Evolutionary conservation across 2,329 filamentous ascomycete species (phyloP).

Genomic region (Mycosphaerella sp.): DNA sequence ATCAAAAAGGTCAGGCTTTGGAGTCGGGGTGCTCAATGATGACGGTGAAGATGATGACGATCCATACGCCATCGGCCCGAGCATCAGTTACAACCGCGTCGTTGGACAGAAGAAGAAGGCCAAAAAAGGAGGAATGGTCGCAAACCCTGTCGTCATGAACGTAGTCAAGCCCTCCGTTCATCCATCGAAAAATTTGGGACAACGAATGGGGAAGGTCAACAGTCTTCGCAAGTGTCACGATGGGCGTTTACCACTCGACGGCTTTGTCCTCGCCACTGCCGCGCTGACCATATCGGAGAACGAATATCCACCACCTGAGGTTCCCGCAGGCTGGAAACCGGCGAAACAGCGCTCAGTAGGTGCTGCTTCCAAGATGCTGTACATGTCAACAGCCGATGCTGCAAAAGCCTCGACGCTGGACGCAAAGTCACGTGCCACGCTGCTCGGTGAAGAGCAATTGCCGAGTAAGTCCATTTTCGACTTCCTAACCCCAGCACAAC

Average conservation of each 20-base stretch:
- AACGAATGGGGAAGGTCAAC: constrained; percentile 33
- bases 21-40: constrained; percentile 84
- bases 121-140: constrained; percentile 36
- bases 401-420: constrained; percentile 72
- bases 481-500: constrained; percentile 71
- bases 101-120: constrained; percentile 76
- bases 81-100: constrained; percentile 76
- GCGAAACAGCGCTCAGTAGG: constrained; percentile 37
- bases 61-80: constrained; percentile 84
- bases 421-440: constrained; percentile 66
- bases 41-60: constrained; percentile 94
- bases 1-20: constrained; percentile 67
- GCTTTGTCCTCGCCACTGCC: constrained; percentile 65
- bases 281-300: constrained; percentile 40
- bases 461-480: constrained; percentile 96
- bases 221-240: constrained; percentile 71
- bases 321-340: constrained; percentile 70
- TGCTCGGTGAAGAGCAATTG: constrained; percentile 73
- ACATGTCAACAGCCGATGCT: constrained; percentile 66
- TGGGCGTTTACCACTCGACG: constrained; percentile 69
- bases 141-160: constrained; percentile 21
- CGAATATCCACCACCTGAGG: constrained; percentile 58
- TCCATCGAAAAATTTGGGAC: constrained; percentile 56
- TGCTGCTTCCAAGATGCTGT: constrained; percentile 33
- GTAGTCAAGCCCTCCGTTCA: constrained; percentile 59